Percentiles rank a stretch among this genome's conserved stretches.
Conservation (phyloP, 139 green algal species). For the Axilococcus clingmanii region DNA sequence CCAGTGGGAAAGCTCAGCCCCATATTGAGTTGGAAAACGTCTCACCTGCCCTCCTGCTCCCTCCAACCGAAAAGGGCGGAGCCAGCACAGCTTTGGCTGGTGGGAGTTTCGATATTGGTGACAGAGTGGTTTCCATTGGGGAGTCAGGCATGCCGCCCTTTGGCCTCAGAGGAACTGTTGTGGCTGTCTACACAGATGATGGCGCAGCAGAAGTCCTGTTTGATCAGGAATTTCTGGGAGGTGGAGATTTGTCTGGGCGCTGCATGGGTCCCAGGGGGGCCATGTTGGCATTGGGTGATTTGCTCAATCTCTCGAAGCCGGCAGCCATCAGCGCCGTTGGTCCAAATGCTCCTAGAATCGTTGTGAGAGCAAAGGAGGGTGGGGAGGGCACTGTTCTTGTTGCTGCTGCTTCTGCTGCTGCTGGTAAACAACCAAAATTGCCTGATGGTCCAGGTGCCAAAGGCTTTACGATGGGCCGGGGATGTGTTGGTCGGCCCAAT, state of each 20-base stretch:
- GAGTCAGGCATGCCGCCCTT: constrained; percentile 51
- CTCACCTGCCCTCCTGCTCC: constrained; percentile 59
- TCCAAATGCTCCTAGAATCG: constrained; percentile 4
- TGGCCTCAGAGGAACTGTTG: constrained; percentile 53
- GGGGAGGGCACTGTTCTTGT: not conserved
- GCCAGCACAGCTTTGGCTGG: constrained; percentile 42
- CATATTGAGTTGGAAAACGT: constrained; percentile 66
- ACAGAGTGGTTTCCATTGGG: constrained; percentile 56
- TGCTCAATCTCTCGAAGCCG: constrained; percentile 48
- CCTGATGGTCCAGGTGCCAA: constrained; percentile 3
- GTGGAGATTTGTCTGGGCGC: constrained; percentile 37
- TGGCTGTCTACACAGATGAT: constrained; percentile 50
- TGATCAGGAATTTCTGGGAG: constrained; percentile 30
- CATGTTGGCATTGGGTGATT: constrained; percentile 16
- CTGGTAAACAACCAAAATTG: not conserved
- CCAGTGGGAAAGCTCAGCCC: not conserved
- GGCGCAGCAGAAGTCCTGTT: constrained; percentile 62
- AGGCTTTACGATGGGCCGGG: not conserved
- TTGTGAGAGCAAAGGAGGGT: constrained; percentile 1
- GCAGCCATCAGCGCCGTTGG: constrained; percentile 20
- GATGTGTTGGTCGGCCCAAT: not conserved
- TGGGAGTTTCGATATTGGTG: constrained; percentile 68
- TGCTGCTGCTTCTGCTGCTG: not conserved
- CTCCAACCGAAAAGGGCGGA: constrained; percentile 30
- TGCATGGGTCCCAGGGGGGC: constrained; percentile 17